phyloP scores from a whole-genome alignment of 257 asterid genomes.

The Rubia yunnanensis region DNA sequence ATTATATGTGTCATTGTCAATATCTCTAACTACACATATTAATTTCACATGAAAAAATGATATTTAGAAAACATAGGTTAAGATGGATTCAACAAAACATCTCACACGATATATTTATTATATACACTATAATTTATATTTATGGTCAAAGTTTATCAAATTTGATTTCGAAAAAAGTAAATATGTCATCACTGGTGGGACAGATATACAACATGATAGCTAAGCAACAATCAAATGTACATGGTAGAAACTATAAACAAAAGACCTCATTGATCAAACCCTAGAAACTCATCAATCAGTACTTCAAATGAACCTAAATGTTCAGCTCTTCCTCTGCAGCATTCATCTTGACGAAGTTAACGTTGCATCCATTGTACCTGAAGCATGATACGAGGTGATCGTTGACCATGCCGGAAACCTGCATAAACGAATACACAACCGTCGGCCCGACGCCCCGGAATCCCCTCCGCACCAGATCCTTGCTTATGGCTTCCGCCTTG shows the following conservation, averaged over 20 bases:
- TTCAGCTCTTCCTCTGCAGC: background rate
- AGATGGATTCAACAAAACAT: too few relatives aligned
- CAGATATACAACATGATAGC: too few relatives aligned
- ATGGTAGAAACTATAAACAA: too few relatives aligned
- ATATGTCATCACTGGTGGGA: too few relatives aligned
- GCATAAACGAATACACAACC: conserved; percentile 73
- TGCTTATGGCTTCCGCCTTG: conserved; percentile 71
- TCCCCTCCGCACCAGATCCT: conserved; percentile 66
- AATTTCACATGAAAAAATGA: too few relatives aligned
- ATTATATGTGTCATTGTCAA: too few relatives aligned
- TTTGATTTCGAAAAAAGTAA: too few relatives aligned
- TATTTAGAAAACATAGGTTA: too few relatives aligned
- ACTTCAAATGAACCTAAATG: conserved; percentile 9
- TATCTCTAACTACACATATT: too few relatives aligned
- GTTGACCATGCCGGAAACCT: conserved; percentile 61
- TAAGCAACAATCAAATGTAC: too few relatives aligned
- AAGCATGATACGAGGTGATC: conserved; percentile 64
- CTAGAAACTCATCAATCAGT: background rate
- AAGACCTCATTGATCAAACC: conserved; percentile 7
- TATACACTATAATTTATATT: background rate
- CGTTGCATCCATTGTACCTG: conserved; percentile 45
- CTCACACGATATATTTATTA: too few relatives aligned
- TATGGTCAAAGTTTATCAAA: background rate
- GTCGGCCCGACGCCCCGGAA: conserved; percentile 71
- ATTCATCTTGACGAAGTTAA: conserved; percentile 8